Evolutionary conservation across 805 yeast species (phyloP), one percentile per base, ranked within the genome.

Genomic region (Ogataea saltuana): DNA sequence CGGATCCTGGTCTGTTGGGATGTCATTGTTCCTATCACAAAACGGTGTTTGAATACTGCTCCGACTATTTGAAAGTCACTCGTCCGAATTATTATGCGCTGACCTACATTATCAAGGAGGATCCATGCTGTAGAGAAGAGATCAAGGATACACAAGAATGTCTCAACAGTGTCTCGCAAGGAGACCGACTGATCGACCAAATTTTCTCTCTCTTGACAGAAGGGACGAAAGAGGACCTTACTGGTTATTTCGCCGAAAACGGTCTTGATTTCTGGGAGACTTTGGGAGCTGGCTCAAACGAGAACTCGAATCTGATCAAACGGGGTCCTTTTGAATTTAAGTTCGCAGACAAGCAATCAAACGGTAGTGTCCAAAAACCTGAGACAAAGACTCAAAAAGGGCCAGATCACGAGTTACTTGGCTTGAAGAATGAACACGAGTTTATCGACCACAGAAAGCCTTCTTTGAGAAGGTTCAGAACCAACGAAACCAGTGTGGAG

Each of bases 1-100:
- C 18, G n/a, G 11, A n/a, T 16, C 15, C 28, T 18, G 37, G 37
- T 18, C 10, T 21, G 4, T 15, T 22, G 13, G 33, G 15, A 7
- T 42, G 44, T 10, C 37, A 35, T 5, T 53, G 56, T 32, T 23
- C 18, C 2, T 46, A 37, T 25, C 47, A 46, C 27, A 9, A 39
- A 19, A 43, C 33, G 15, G 56, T 53, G 2, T 49, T 41, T 31
- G 38, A 48, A 4, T 31, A 31, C 15, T 53, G 56, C 33, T 47
- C 47, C 7, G 41, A 28, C 9, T 9, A 25, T 13, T 10, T 53
- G 16, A 17, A 39, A 27, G 26, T 34, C 7, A 18, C 41, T 8
- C 43, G 44, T 38, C 49, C 49, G 11, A 15, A 39, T 7, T 44
- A 48, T 26, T 39, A 45, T 19, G 41, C 49, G 23, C 31, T 48